Percentiles rank a stretch among this genome's conserved stretches.
Evolutionary conservation across 495 filamentous ascomycete species (phyloP).

Genomic region (Cetradonia linearis): DNA sequence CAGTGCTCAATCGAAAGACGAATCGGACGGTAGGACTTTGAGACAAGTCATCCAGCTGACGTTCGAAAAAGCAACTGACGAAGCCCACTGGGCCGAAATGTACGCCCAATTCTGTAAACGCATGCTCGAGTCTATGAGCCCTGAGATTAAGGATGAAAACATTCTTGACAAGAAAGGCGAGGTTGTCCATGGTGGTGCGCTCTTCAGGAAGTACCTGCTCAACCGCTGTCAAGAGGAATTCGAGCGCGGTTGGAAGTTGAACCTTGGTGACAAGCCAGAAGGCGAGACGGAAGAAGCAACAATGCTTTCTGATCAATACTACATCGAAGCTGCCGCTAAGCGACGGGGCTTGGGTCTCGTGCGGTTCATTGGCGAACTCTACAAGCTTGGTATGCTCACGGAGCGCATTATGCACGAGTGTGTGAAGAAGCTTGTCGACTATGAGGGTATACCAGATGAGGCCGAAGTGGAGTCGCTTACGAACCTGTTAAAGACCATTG

Average conservation of each 20-base stretch:
- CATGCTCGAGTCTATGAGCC: conserved; percentile 92
- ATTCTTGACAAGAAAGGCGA: conserved; percentile 77
- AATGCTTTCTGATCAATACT: conserved; percentile 95
- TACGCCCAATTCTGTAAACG: conserved; percentile 97
- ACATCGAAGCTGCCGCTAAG: conserved; percentile 90
- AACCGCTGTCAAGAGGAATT: conserved; percentile 99
- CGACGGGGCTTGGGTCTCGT: conserved; percentile 93
- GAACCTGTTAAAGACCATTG: conserved; percentile 86
- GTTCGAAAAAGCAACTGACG: conserved; percentile 98
- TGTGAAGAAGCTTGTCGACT: conserved; percentile 92
- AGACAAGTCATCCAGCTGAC: conserved; percentile 97
- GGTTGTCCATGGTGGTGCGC: conserved; percentile 77
- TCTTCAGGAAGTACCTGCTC: conserved; percentile 97
- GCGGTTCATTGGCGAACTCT: conserved; percentile 98
- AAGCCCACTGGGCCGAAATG: conserved; percentile 98
- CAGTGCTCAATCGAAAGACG: conserved; percentile 87
- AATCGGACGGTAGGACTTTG: conserved; percentile 85
- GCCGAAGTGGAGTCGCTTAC: conserved; percentile 90
- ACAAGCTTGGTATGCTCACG: conserved; percentile 97
- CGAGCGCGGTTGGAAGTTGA: conserved; percentile 93
- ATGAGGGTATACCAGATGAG: conserved; percentile 86
- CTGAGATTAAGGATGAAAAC: conserved; percentile 89
- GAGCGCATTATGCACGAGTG: conserved; percentile 99
- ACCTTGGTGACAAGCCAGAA: conserved; percentile 72
- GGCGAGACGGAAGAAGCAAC: conserved; percentile 60